Evolutionary conservation across 75 land plant genomes (phyloP).

Genomic region (Pseudotsuga menziesii): DNA sequence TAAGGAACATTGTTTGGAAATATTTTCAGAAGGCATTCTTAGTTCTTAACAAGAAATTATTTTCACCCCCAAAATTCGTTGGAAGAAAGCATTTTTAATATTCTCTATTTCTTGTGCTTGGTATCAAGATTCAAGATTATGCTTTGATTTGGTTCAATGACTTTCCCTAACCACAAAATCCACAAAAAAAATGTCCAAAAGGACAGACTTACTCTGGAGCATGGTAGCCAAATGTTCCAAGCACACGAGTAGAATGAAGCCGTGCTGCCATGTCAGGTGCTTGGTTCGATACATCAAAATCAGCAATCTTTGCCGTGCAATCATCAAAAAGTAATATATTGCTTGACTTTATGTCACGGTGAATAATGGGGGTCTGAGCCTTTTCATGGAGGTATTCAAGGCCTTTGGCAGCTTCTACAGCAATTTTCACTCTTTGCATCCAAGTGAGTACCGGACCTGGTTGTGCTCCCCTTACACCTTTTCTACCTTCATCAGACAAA

Average conservation of each 20-base stretch:
- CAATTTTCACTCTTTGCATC: slow-evolving; percentile 85
- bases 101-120: background rate
- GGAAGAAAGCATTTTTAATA: background rate
- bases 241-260: slow-evolving; percentile 89
- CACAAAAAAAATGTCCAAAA: no score
- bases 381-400: slow-evolving; percentile 85
- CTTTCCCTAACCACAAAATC: background rate
- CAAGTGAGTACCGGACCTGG: slow-evolving; percentile 85
- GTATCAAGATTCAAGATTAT: background rate
- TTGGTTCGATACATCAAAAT: slow-evolving; percentile 86
- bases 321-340: slow-evolving; percentile 81
- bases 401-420: slow-evolving; percentile 84
- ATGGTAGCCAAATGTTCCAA: slow-evolving; percentile 89
- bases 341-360: slow-evolving; percentile 88
- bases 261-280: slow-evolving; percentile 91
- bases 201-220: slow-evolving; percentile 75
- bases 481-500: slow-evolving; percentile 46
- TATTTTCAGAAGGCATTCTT: background rate
- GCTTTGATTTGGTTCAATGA: background rate
- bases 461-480: slow-evolving; percentile 91
- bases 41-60: no score
- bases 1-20: background rate
- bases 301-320: slow-evolving; percentile 80
- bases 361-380: slow-evolving; percentile 69
- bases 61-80: no score